A percentile compares a stretch with the other conserved stretches of the same genome.
These are phyloP conservation scores for Apiospora hydei DNA, from an alignment of 2,329 filamentous ascomycete genomes.

Conservation along the genomic window DNA sequence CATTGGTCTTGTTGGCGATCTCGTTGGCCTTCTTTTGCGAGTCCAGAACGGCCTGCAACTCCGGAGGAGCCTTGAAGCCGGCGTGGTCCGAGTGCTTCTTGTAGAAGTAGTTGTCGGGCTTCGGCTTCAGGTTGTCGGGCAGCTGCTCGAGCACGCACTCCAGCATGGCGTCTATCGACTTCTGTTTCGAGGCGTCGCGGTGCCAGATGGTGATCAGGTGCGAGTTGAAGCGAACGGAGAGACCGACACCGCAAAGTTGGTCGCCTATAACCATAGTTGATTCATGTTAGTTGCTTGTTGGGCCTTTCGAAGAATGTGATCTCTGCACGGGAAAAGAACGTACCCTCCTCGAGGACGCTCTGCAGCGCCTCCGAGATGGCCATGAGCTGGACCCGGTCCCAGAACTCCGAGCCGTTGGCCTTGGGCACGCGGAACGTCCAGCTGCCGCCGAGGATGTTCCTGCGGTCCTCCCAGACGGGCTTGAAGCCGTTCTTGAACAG, in stretches of 20 bases:
- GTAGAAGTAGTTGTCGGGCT: slow-evolving; percentile 78
- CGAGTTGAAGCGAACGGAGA: slow-evolving; percentile 88
- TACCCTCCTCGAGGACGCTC: slow-evolving; percentile 73
- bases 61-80: slow-evolving; percentile 74
- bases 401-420: slow-evolving; percentile 74
- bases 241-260: slow-evolving; percentile 88
- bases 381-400: slow-evolving; percentile 81
- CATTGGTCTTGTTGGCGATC: slow-evolving; percentile 40
- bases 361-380: slow-evolving; percentile 85
- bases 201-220: slow-evolving; percentile 94
- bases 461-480: slow-evolving; percentile 84
- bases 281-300: background rate
- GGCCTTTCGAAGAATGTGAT: too few species aligned
- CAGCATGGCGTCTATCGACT: slow-evolving; percentile 78
- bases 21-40: slow-evolving; percentile 60
- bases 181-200: slow-evolving; percentile 81
- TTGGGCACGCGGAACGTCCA: slow-evolving; percentile 95
- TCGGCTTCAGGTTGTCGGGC: slow-evolving; percentile 75
- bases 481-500: slow-evolving; percentile 81
- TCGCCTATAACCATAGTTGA: slow-evolving; percentile 63
- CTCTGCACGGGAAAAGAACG: too few species aligned
- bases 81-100: slow-evolving; percentile 90
- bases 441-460: slow-evolving; percentile 84
- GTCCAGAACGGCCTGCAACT: slow-evolving; percentile 64
- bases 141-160: slow-evolving; percentile 77